A percentile compares a stretch with the other conserved stretches of the same genome.
These are phyloP conservation scores for Boletus rufocinnamomeus DNA, from an alignment of 768 basidiomycete genomes.

Conservation along the genomic window DNA sequence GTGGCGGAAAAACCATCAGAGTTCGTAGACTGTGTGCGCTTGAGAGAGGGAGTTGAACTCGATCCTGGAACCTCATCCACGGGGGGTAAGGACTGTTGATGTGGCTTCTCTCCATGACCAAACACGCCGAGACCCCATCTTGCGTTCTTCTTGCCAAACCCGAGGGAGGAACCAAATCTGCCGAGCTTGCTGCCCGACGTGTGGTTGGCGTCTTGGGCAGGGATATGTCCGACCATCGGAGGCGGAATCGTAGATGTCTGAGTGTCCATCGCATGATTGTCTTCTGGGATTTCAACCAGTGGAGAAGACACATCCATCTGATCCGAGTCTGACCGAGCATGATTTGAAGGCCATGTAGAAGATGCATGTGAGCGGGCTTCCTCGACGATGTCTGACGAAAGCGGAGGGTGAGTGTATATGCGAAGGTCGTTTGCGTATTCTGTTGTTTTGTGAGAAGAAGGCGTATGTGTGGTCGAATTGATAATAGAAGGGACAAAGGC, in stretches of 20 bases:
- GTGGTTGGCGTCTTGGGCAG: constrained; percentile 41
- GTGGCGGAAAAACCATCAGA: constrained; percentile 66
- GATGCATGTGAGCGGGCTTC: constrained; percentile 30
- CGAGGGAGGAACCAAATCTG: constrained; percentile 56
- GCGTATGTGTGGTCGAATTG: constrained; percentile 33
- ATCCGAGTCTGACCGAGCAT: constrained; percentile 34
- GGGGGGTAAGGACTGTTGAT: constrained; percentile 62
- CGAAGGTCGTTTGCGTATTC: constrained; percentile 38
- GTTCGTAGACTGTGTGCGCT: constrained; percentile 77
- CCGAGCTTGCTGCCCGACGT: constrained; percentile 53
- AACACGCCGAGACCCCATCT: constrained; percentile 73
- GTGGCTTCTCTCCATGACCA: constrained; percentile 66
- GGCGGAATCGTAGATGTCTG: constrained; percentile 51
- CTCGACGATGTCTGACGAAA: constrained; percentile 32
- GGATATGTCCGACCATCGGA: constrained; percentile 37
- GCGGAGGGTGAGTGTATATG: constrained; percentile 37
- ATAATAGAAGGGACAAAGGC: constrained; percentile 48
- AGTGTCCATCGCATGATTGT: constrained; percentile 47
- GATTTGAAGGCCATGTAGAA: constrained; percentile 31
- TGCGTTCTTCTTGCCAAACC: constrained; percentile 68
- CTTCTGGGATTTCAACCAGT: constrained; percentile 47
- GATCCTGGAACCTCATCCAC: constrained; percentile 68
- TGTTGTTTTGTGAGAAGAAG: constrained; percentile 36
- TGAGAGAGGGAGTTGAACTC: constrained; percentile 63
- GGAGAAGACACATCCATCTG: constrained; percentile 62